Base-by-base conservation (phyloP, 2,329 filamentous ascomycete genomes). In the Aspergillus vadensis region DNA sequence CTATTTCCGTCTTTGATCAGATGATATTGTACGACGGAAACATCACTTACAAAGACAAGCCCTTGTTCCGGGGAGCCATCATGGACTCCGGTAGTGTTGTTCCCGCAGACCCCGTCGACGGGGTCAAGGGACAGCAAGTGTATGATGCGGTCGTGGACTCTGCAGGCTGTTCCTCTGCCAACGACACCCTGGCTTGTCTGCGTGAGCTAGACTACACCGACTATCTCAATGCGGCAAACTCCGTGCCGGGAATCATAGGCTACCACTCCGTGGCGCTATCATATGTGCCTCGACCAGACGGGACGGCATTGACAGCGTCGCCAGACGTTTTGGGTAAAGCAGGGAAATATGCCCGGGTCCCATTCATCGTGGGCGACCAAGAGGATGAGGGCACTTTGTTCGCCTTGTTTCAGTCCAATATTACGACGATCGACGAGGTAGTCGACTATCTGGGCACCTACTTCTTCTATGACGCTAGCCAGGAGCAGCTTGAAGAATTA, bases 371-470 rank as follows among this genome's bases (percentile, higher is more conserved):
- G 41, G 90, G 91, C 44, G 84, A 91, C 70, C 89, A 92, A 74
- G 90, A 93, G 78, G 91, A 94, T 70, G 90, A 94, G 74, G 90
- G 90, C 17, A 92, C 90, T 0, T 74, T 93, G 2, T 92, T 93
- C 71, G 81, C 87, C 5, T 79, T 93, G 36, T 88, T 88, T 72
- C 88, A 91, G 65, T 71, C 75, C 32, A 91, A 92, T 71, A 77
- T 93, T 54, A 90, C 85, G 9, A 88, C 82, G 1, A 85, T 82
- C 0, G 76, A 76, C 1, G 75, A 86, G 5, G 66, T 93, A 0
- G 81, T 86, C 36, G 76, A 82, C 17, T 94, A 94, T 69, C 75
- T 95, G 21, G 69, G 76, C 1, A 70, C 75, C 0, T 65, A 85
- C 54, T 89, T 85, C 78, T 92, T 91, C 79, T 74, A 81, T 38